Conservation (phyloP, 2,329 filamentous ascomycete genomes). For the Colletotrichum noveboracense region DNA sequence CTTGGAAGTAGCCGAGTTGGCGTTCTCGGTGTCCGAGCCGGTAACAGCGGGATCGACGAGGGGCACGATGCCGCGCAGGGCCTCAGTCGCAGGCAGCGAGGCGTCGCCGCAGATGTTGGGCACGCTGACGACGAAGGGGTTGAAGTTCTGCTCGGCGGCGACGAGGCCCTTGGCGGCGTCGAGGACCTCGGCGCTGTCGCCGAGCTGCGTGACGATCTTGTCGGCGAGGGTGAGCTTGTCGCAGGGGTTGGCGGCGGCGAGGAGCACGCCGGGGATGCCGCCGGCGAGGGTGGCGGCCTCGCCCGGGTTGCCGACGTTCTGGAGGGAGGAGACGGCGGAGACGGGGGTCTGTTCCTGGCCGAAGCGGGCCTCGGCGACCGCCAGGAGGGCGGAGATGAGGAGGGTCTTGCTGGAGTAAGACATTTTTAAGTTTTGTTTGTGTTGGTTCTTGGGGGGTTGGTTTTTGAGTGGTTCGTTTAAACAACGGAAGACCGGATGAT, state of each 20-base stretch:
- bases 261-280: slow-evolving; percentile 63
- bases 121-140: slow-evolving; percentile 65
- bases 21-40: slow-evolving; percentile 63
- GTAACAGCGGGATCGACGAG: slow-evolving; percentile 69
- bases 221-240: slow-evolving; percentile 71
- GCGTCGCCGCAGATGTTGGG: slow-evolving; percentile 70
- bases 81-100: slow-evolving; percentile 62
- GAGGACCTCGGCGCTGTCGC: slow-evolving; percentile 63
- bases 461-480: not conserved
- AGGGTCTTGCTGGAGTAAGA: slow-evolving; percentile 45
- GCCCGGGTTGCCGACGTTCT: slow-evolving; percentile 61
- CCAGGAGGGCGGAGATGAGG: slow-evolving; percentile 45
- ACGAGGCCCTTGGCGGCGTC: slow-evolving; percentile 67
- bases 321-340: slow-evolving; percentile 56
- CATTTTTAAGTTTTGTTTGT: slow-evolving; percentile 37
- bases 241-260: slow-evolving; percentile 70
- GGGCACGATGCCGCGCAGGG: slow-evolving; percentile 70
- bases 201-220: slow-evolving; percentile 66
- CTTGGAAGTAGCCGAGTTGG: slow-evolving; percentile 59
- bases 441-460: not conserved
- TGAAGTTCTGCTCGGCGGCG: slow-evolving; percentile 76
- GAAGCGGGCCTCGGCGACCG: slow-evolving; percentile 60
- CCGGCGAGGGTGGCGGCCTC: slow-evolving; percentile 69
- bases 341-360: slow-evolving; percentile 68
- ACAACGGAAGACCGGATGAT: not conserved